A percentile compares a stretch with the other conserved stretches of the same genome.
Evolutionary conservation across 805 yeast genomes (phyloP).

Genomic region (Monosporozyma aerobia): DNA sequence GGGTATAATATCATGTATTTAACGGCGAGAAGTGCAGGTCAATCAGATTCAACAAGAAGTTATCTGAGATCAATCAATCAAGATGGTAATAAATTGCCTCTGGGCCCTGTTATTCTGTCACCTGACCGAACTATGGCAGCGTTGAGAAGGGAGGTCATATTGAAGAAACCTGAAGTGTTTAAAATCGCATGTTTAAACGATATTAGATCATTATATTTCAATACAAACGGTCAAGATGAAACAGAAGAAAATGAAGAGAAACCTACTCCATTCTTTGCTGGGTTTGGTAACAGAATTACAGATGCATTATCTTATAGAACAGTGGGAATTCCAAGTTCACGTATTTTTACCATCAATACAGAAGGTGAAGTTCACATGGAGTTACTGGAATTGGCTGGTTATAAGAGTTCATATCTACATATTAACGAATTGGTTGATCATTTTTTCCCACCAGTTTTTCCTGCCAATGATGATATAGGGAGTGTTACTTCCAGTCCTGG

Average conservation of each 20-base stretch:
- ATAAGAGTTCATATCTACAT: slow-evolving; percentile 74
- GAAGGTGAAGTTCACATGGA: slow-evolving; percentile 98
- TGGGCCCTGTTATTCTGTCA: slow-evolving; percentile 87
- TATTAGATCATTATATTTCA: slow-evolving; percentile 57
- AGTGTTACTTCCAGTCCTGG: slow-evolving; percentile 27
- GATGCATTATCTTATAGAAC: slow-evolving; percentile 92
- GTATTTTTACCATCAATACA: slow-evolving; percentile 92
- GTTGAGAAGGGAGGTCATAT: slow-evolving; percentile 76
- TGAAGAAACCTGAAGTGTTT: slow-evolving; percentile 96
- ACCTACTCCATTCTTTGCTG: slow-evolving; percentile 87
- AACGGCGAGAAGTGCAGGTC: slow-evolving; percentile 93
- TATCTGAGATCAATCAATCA: slow-evolving; percentile 74
- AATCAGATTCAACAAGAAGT: slow-evolving; percentile 83
- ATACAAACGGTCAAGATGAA: slow-evolving; percentile 7
- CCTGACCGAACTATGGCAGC: slow-evolving; percentile 98
- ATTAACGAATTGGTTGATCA: slow-evolving; percentile 94
- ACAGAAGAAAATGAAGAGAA: slow-evolving; percentile 30
- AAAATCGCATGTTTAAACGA: slow-evolving; percentile 95
- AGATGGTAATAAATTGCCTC: slow-evolving; percentile 63
- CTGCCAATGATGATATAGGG: slow-evolving; percentile 27
- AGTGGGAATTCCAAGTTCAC: slow-evolving; percentile 87
- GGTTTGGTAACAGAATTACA: slow-evolving; percentile 93
- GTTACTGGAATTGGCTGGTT: slow-evolving; percentile 86
- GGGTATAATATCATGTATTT: slow-evolving; percentile 91
- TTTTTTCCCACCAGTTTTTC: slow-evolving; percentile 81